Conservation (phyloP, 495 filamentous ascomycete genomes). For the Bathelium albidoporum region DNA sequence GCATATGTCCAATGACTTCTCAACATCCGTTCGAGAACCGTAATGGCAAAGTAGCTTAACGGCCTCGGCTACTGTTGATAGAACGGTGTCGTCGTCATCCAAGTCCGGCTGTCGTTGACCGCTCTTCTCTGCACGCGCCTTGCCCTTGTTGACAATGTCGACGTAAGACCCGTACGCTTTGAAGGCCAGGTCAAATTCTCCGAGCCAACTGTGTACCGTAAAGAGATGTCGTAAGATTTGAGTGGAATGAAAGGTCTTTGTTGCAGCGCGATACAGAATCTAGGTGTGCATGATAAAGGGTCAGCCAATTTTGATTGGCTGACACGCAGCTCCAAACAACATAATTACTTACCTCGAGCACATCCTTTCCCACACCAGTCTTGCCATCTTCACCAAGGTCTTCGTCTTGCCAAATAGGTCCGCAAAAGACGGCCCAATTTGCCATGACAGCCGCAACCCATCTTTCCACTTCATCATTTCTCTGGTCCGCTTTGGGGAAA, state of each 20-base stretch:
- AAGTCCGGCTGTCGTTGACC: conserved; percentile 60
- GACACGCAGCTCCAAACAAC: background rate
- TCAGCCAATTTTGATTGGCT: background rate
- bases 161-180: conserved; percentile 83
- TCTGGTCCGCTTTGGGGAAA: conserved; percentile 74
- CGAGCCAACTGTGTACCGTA: conserved; percentile 70
- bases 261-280: conserved; percentile 76
- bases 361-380: conserved; percentile 54
- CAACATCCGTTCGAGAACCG: conserved; percentile 60
- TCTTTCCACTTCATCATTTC: conserved; percentile 62
- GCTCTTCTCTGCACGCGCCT: conserved; percentile 66
- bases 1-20: conserved; percentile 62
- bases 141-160: conserved; percentile 70
- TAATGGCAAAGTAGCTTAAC: conserved; percentile 74
- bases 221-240: conserved; percentile 78
- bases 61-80: conserved; percentile 67
- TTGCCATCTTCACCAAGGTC: conserved; percentile 73
- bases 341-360: conserved; percentile 52
- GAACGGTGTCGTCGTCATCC: conserved; percentile 62
- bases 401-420: conserved; percentile 60
- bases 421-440: conserved; percentile 77
- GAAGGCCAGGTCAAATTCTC: conserved; percentile 79
- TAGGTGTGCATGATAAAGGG: conserved; percentile 25
- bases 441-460: conserved; percentile 70
- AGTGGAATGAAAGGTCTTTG: conserved; percentile 90